Conservation (phyloP, 2,329 filamentous ascomycete species). For the Pseudocercospora eumusae region DNA sequence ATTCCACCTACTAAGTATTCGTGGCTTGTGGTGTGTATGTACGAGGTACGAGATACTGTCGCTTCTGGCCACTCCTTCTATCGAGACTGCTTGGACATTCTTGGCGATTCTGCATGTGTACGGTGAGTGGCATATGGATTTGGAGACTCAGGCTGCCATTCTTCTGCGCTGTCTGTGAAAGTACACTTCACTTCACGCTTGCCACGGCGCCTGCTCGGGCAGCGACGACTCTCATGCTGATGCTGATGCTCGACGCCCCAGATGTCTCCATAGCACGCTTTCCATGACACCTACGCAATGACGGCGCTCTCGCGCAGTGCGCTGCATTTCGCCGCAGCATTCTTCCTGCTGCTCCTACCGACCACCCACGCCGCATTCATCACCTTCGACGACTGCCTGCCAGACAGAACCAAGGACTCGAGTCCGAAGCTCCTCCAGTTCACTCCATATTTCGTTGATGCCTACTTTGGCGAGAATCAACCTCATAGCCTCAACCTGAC, state of each 20-base stretch:
- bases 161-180: background rate
- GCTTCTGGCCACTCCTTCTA: constrained; percentile 1
- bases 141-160: background rate
- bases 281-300: constrained; percentile 24
- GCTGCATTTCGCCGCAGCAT: constrained; percentile 5
- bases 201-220: background rate
- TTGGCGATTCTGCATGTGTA: constrained; percentile 6
- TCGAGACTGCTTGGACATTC: constrained; percentile 2
- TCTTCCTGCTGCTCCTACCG: constrained; percentile 40
- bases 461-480: constrained; percentile 65
- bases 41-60: constrained; percentile 8
- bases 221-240: background rate
- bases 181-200: constrained; percentile 1
- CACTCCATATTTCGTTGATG: constrained; percentile 72
- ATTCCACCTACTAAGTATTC: background rate
- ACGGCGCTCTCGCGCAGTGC: constrained; percentile 27
- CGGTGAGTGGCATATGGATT: constrained; percentile 2
- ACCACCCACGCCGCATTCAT: constrained; percentile 65
- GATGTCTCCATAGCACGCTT: constrained; percentile 6
- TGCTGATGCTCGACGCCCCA: background rate
- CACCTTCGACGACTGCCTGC: constrained; percentile 81
- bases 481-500: constrained; percentile 71
- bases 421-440: constrained; percentile 71
- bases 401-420: constrained; percentile 58
- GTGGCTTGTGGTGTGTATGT: background rate